Conservation (phyloP, 2,329 filamentous ascomycete genomes). For the Phaeosphaeria sp. region DNA sequence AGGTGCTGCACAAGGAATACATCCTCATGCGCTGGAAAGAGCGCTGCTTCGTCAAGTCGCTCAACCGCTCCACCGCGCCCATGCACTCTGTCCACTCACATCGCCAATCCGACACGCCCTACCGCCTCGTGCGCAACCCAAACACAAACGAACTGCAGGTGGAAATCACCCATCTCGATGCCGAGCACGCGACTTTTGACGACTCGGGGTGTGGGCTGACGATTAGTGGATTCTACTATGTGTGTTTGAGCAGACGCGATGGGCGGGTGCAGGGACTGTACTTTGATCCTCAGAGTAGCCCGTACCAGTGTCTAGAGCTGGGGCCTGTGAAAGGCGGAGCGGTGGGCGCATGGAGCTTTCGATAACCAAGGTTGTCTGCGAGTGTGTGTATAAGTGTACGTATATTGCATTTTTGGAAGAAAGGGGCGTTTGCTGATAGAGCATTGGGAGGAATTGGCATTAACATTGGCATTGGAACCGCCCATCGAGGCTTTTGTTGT, state of each 20-base stretch:
- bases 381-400: not conserved
- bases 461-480: not conserved
- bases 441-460: not conserved
- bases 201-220: constrained; percentile 54
- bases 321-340: constrained; percentile 43
- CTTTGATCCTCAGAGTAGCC: constrained; percentile 61
- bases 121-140: constrained; percentile 23
- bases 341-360: constrained; percentile 49
- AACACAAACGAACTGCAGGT: constrained; percentile 18
- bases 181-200: constrained; percentile 31
- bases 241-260: constrained; percentile 55
- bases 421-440: not conserved
- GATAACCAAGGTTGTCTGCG: constrained; percentile 23
- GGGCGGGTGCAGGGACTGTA: constrained; percentile 60
- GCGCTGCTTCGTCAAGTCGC: constrained; percentile 54
- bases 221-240: constrained; percentile 63
- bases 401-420: not conserved
- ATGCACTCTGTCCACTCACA: constrained; percentile 15
- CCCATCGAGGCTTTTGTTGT: constrained; percentile 14
- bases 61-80: constrained; percentile 26
- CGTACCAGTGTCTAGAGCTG: constrained; percentile 60
- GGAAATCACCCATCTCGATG: constrained; percentile 12
- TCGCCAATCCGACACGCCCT: constrained; percentile 12
- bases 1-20: constrained; percentile 54
- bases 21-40: constrained; percentile 65